A percentile compares a stretch with the other conserved stretches of the same genome.
Conservation (phyloP, 2,329 filamentous ascomycete genomes). For the Fusarium protoensiforme region DNA sequence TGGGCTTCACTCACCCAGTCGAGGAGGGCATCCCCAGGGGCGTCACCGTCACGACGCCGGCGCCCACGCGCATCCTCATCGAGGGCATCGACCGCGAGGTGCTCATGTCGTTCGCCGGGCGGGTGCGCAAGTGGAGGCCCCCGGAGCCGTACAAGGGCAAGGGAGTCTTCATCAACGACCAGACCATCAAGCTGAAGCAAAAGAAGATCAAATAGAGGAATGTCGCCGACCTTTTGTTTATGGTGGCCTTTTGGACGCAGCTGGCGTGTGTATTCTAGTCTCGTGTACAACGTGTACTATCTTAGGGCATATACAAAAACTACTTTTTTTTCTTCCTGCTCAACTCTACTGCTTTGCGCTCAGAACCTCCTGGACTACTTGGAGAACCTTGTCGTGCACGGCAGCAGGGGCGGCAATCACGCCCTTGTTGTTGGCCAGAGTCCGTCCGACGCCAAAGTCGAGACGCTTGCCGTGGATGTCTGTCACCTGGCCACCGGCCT, state of each 20-base stretch:
- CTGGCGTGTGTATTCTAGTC: conserved; percentile 46
- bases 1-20: conserved; percentile 96
- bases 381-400: conserved; percentile 80
- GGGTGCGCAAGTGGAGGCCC: conserved; percentile 86
- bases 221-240: conserved; percentile 2
- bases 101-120: conserved; percentile 90
- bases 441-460: conserved; percentile 88
- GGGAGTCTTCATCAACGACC: conserved; percentile 97
- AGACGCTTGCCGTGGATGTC: conserved; percentile 87
- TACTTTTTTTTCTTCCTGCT: conserved; percentile 22
- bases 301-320: conserved; percentile 45
- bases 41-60: conserved; percentile 86
- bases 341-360: conserved; percentile 45
- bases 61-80: conserved; percentile 90
- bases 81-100: conserved; percentile 89
- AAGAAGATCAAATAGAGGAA: conserved; percentile 87
- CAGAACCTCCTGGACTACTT: conserved; percentile 85
- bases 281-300: conserved; percentile 47
- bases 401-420: conserved; percentile 87
- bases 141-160: conserved; percentile 99
- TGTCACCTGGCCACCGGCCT: conserved; percentile 92
- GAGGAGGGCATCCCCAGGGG: conserved; percentile 87
- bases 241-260: conserved; percentile 34
- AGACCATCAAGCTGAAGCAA: conserved; percentile 97
- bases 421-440: conserved; percentile 89